Conservation (phyloP, 1,284 basidiomycete species). For the Fomes fomentarius region DNA sequence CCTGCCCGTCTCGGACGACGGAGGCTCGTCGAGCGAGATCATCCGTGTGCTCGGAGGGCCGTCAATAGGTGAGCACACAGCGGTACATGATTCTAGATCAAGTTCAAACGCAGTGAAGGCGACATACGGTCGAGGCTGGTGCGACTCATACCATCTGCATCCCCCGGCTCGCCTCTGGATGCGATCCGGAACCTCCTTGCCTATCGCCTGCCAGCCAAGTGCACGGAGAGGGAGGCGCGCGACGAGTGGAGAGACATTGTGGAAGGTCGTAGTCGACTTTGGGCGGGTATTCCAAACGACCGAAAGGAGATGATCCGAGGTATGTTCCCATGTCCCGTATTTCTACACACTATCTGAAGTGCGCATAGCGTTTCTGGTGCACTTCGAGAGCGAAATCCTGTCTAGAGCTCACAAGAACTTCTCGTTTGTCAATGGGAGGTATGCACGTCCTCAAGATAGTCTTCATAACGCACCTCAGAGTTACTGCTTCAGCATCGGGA, state of each 20-base stretch:
- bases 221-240: constrained; percentile 76
- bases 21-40: constrained; percentile 84
- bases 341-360: background rate
- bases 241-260: constrained; percentile 93
- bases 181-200: constrained; percentile 79
- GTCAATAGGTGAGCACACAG: constrained; percentile 61
- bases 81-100: background rate
- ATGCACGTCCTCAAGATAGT: constrained; percentile 17
- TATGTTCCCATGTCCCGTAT: constrained; percentile 29
- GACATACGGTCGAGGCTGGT: constrained; percentile 84
- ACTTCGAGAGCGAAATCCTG: constrained; percentile 88
- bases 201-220: constrained; percentile 76
- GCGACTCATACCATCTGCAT: constrained; percentile 73
- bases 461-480: background rate
- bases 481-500: constrained; percentile 65
- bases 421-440: constrained; percentile 87
- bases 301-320: constrained; percentile 91
- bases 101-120: constrained; percentile 43
- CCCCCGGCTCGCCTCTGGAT: constrained; percentile 59
- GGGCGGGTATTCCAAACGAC: constrained; percentile 90
- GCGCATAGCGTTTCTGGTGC: constrained; percentile 79
- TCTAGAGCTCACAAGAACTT: constrained; percentile 91
- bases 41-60: constrained; percentile 84
- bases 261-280: constrained; percentile 84
- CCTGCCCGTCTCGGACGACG: constrained; percentile 85